Base-by-base conservation (phyloP, 371 early-diverging fungal species). In the Saksenaea vasiformis region DNA sequence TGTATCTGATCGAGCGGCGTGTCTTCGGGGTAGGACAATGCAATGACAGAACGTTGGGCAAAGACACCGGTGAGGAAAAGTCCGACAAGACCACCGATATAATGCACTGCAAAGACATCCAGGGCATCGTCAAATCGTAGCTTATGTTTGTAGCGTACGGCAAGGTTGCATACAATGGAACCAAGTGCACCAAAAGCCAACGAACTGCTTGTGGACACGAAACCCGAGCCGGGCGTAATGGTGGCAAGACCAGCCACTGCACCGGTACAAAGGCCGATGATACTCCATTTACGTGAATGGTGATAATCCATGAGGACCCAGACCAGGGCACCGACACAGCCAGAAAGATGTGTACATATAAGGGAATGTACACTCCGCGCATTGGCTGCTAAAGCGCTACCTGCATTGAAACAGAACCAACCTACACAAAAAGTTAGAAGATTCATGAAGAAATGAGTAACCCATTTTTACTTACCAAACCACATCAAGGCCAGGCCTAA, bases 161-260 rank as follows among this genome's bases (percentile, higher is more conserved):
- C 83, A 56, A 85, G 69, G 78, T 89, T 87, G 78, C 90, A 90
- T 44, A 81, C 77, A 41, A 88, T 66, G 8, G 83, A 90, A 9
- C 85, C 81, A 41, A 85, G 44, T 27, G 79, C 60, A 27, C 94
- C 93, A 76, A 91, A 87, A 11, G 90, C 80, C 34, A 92, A 68
- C 8, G 91, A 80, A 13, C 89, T 85, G 69, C 87, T 85, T 11
- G 91, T 87, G 15, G 83, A 78, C 13, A 93, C 91, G 59, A 78
- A 90, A 19, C 92, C 92, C 37, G 89, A 85, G 0, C 85, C 90
- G 0, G 94, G 94, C 1, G 94, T 93, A 62, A 92, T 85, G 5
- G 85, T 88, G 11, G 91, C 94, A 41, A 93, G 77, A n/a, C 91
- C 95, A n/a, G 89, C 88, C 7, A 93, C 89, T 3, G 89, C 93